Base-by-base conservation (phyloP, 257 asterid species). In the Craterostigma plantagineum region DNA sequence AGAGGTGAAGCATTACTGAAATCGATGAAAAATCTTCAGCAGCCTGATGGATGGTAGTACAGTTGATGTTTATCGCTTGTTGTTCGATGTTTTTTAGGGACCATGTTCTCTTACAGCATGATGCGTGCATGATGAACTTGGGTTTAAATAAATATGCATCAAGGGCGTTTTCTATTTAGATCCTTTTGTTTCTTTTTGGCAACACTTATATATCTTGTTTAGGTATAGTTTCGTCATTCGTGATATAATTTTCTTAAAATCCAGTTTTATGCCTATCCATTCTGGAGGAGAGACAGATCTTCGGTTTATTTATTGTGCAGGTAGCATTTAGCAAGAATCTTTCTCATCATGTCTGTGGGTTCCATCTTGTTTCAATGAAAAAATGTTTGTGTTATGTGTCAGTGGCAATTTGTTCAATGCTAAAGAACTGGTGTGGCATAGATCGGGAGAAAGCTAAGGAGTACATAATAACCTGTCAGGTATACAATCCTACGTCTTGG, bases 261-360 rank as follows among this genome's bases (percentile, higher is more conserved):
- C 44, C 77, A 90, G 98, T 65, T 90, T 76, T 75, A 72, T 77
- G 91, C 93, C 98, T 34, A 70, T 63, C 68, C 93, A 83, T 62
- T 61, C 68, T 16, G 95, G 98, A 52, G 98, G 87, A 43, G 98
- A 90, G 78, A 65, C 67, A 54, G 98, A 90, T 77, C 91, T 90
- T 37, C 78, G 95, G 44, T 90, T 90, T 60, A 83, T 90, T 55
- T 90, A 58, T 61, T 90, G 98, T 63, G 98, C 98, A 36, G 94
- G 98, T 75, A 62, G 61, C 49, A 42, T 9, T 27, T 49, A n/a
- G n/a, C n/a, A n/a, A n/a, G n/a, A n/a, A n/a, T n/a, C n/a, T n/a
- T n/a, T n/a, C n/a, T n/a, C n/a, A n/a, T n/a, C n/a, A n/a, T n/a
- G n/a, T n/a, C n/a, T n/a, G n/a, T n/a, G n/a, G 48, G 42, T 15